Percentiles rank a stretch among this genome's conserved stretches.
Conservation (phyloP, 1,284 basidiomycete species). For the Cutaneotrichosporon sp. region DNA sequence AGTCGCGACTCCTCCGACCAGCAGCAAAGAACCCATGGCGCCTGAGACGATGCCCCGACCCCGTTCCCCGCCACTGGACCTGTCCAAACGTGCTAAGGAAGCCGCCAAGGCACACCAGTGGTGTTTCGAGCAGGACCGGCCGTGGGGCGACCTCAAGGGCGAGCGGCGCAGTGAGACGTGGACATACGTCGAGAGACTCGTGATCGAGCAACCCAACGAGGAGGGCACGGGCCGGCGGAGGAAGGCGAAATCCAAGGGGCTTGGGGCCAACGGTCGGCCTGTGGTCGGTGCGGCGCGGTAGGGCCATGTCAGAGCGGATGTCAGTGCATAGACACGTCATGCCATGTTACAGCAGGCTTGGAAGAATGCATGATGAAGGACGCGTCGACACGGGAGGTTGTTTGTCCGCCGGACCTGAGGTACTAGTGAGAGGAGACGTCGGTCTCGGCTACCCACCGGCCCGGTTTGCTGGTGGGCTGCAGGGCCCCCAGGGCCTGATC, state of each 20-base stretch:
- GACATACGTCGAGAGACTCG: constrained; percentile 16
- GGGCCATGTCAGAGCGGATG: background rate
- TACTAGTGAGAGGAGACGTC: background rate
- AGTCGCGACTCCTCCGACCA: constrained; percentile 5
- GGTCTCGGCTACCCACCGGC: background rate
- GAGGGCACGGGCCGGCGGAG: constrained; percentile 32
- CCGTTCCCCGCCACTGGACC: constrained; percentile 36
- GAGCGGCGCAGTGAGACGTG: constrained; percentile 25
- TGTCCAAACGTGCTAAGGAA: constrained; percentile 34
- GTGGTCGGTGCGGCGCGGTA: constrained; percentile 40
- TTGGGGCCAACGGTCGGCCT: constrained; percentile 36
- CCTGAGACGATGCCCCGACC: constrained; percentile 36
- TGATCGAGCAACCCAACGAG: constrained; percentile 21
- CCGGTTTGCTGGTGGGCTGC: background rate
- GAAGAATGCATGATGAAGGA: background rate
- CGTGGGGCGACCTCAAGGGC: constrained; percentile 44
- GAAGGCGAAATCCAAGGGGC: constrained; percentile 29
- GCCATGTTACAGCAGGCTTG: background rate
- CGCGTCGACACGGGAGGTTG: background rate
- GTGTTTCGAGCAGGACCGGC: constrained; percentile 39
- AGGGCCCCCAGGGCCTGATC: background rate
- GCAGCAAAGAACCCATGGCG: constrained; percentile 4
- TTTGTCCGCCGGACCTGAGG: background rate
- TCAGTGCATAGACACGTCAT: background rate
- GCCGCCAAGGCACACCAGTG: constrained; percentile 32